Percentiles rank a stretch among this genome's conserved stretches.
These are phyloP conservation scores for Coemansia sp. DNA, from an alignment of 192 early-diverging fungal species.

Conservation along the genomic window DNA sequence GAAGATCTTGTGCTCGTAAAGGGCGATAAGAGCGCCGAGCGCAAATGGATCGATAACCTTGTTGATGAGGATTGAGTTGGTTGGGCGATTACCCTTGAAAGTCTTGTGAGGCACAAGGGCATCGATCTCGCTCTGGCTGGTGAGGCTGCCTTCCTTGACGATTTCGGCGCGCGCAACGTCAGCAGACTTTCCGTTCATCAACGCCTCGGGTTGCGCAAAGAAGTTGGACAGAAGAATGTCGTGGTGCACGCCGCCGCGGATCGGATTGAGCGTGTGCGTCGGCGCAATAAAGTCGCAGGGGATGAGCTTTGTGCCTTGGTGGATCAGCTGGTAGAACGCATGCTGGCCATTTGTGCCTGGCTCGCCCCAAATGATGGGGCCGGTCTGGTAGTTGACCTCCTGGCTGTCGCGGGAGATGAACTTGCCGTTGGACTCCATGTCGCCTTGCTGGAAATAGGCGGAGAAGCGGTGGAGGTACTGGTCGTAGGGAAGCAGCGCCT, in stretches of 20 bases:
- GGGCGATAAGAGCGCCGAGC: slow-evolving; percentile 88
- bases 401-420: slow-evolving; percentile 83
- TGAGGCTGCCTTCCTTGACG: slow-evolving; percentile 58
- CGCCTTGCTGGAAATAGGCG: slow-evolving; percentile 99
- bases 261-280: slow-evolving; percentile 91
- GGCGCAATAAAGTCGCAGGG: slow-evolving; percentile 97
- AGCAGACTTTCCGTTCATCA: slow-evolving; percentile 91
- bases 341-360: slow-evolving; percentile 99
- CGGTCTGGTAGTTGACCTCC: slow-evolving; percentile 81
- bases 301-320: slow-evolving; percentile 97
- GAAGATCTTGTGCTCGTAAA: slow-evolving; percentile 99
- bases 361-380: slow-evolving; percentile 99
- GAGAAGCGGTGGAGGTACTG: slow-evolving; percentile 98
- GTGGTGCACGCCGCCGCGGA: slow-evolving; percentile 83
- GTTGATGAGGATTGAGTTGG: slow-evolving; percentile 95
- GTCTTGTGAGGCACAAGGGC: slow-evolving; percentile 89
- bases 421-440: slow-evolving; percentile 99
- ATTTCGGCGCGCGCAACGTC: slow-evolving; percentile 83
- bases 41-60: slow-evolving; percentile 84
- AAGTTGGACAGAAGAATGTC: slow-evolving; percentile 98
- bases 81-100: slow-evolving; percentile 97
- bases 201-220: slow-evolving; percentile 98
- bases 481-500: slow-evolving; percentile 97
- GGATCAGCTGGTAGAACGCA: slow-evolving; percentile 99
- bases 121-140: slow-evolving; percentile 58